These are phyloP conservation scores for Candida mattraensis DNA, from an alignment of 805 yeast species.

Conservation along the genomic window DNA sequence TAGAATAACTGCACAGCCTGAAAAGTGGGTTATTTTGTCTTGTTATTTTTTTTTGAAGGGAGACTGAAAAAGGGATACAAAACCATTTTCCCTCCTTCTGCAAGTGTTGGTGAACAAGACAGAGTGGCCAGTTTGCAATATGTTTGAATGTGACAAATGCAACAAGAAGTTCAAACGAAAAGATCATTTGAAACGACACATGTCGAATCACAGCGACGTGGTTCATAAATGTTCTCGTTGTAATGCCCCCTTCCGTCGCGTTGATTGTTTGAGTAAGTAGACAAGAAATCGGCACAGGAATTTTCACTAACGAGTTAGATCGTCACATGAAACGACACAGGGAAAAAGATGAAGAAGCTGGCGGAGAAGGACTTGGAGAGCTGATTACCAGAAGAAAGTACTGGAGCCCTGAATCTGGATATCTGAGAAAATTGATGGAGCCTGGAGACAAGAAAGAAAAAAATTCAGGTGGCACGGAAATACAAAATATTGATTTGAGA, in stretches of 20 bases:
- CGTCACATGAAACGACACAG: slow-evolving; percentile 19
- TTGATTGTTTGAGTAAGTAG: slow-evolving; percentile 17
- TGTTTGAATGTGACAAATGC: slow-evolving; percentile 16
- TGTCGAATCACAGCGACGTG: slow-evolving; percentile 14
- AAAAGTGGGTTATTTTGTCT: no score
- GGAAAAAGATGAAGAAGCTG: slow-evolving; percentile 18
- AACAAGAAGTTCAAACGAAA: slow-evolving; percentile 18
- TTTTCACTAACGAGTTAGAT: slow-evolving; percentile 7
- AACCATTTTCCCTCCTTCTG: neutral
- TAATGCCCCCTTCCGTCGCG: slow-evolving; percentile 12
- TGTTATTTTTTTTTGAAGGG: no score
- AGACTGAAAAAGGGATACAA: neutral
- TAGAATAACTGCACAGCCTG: no score
- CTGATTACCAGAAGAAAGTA: slow-evolving; percentile 6
- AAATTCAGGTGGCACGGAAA: slow-evolving; percentile 1
- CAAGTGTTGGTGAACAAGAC: neutral
- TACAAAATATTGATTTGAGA: no score
- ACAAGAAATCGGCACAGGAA: neutral
- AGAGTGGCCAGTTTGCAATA: neutral
- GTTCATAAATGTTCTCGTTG: slow-evolving; percentile 13
- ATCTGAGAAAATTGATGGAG: slow-evolving; percentile 1
- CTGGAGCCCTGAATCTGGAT: slow-evolving; percentile 10
- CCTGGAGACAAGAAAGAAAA: neutral
- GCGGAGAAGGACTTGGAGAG: slow-evolving; percentile 15
- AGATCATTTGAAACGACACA: slow-evolving; percentile 20